These are phyloP conservation scores for Zymoseptoria pseudotritici DNA, from an alignment of 2,329 filamentous ascomycete genomes.

Conservation along the genomic window DNA sequence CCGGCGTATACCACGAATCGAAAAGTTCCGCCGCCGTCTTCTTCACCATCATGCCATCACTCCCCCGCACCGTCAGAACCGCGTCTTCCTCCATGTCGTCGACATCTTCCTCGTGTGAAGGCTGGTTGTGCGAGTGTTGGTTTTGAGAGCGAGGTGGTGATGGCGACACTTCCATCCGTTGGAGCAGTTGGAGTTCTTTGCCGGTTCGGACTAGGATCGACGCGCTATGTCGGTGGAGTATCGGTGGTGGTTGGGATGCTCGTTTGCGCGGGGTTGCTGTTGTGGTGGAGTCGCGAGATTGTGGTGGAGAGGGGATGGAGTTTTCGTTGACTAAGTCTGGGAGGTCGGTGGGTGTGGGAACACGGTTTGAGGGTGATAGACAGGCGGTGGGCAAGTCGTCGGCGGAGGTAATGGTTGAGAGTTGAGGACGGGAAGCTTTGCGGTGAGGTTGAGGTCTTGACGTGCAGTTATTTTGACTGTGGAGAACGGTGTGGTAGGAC, in stretches of 20 bases:
- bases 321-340: conserved; percentile 15
- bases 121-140: not conserved
- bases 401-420: conserved; percentile 23
- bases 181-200: not conserved
- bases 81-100: not conserved
- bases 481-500: conserved; percentile 4
- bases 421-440: conserved; percentile 15
- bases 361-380: conserved; percentile 1
- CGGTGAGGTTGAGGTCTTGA: conserved; percentile 6
- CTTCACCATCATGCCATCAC: not conserved
- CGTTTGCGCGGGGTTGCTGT: not conserved
- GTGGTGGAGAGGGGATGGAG: conserved; percentile 6
- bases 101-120: not conserved
- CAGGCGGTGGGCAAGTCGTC: conserved; percentile 9
- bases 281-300: not conserved
- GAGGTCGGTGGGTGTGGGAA: not conserved
- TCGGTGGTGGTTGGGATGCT: not conserved
- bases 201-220: not conserved
- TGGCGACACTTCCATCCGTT: not conserved
- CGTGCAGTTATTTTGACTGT: conserved; percentile 7
- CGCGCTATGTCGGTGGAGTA: not conserved
- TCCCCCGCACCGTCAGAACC: not conserved
- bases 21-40: conserved; percentile 29
- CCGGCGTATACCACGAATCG: conserved; percentile 23
- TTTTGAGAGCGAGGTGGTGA: no score